Evolutionary conservation across 768 basidiomycete genomes (phyloP), one percentile per base, ranked within the genome.

Genomic region (Suillus subalutaceus): DNA sequence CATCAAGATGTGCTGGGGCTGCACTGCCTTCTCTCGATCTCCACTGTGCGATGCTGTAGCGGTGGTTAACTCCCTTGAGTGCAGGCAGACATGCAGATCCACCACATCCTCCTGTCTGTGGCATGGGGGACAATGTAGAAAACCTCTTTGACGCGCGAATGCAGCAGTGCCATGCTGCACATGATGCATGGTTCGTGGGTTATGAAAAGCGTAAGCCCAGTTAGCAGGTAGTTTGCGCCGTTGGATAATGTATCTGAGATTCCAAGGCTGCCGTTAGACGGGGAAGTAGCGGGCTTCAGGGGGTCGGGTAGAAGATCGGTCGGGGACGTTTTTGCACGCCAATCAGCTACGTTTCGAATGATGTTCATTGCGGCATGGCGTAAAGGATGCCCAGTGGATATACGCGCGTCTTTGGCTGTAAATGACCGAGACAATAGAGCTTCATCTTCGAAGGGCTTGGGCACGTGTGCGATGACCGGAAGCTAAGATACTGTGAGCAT

Each of bases 171-270:
- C 97, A 99, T 99, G 71, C 90, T 88, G 76, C 97, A 99, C 94
- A 99, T 95, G 65, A 99, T 85, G 71, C 97, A 99, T 0, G 97
- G 97, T 71, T 99, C 97, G 78, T 99, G 97, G 12, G 94, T 94
- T 63, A 88, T 87, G 80, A 99, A 99, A 32, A 98, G 82, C 1
- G 89, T 88, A 20, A 89, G 84, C 2, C 89, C 88, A 0, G 95
- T 98, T 32, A 99, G 83, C 53, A 98, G 89, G 77, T 99, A 99
- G 72, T 92, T 90, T 1, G 89, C 80, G 16, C 93, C 91, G 70
- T 93, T 94, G 63, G 71, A 76, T 48, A 66, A 48, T 30, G 67
- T 68, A 9, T 73, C 79, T 9, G 26, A n/a, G 64, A n/a, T 30
- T 59, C 40, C 41, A 12, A 20, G 59, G 59, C 30, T 43, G 59